Percentiles rank a stretch among this genome's conserved stretches.
Evolutionary conservation across 2,329 filamentous ascomycete genomes (phyloP).

Genomic region (Coleophoma crateriformis): DNA sequence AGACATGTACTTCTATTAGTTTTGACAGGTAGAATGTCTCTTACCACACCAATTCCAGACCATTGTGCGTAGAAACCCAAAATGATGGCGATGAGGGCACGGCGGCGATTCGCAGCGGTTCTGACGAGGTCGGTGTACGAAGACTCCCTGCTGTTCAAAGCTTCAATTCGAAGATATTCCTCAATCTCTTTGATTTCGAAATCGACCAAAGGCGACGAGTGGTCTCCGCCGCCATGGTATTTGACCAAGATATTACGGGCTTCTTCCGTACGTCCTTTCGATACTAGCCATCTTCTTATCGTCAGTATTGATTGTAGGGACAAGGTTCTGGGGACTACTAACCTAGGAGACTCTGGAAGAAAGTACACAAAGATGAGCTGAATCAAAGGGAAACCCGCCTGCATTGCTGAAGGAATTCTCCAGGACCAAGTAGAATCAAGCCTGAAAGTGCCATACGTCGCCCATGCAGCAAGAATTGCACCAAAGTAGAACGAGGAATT

Average conservation of each 20-base stretch:
- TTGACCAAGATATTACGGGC: conserved; percentile 44
- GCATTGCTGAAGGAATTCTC: conserved; percentile 12
- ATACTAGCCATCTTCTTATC: conserved; percentile 35
- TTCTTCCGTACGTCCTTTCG: conserved; percentile 44
- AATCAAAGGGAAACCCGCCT: conserved; percentile 46
- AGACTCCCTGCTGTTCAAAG: conserved; percentile 5
- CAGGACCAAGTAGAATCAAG: conserved; percentile 31
- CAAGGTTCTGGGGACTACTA: too few species aligned
- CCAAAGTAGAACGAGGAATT: conserved; percentile 21
- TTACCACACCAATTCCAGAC: conserved; percentile 20
- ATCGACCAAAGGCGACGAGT: conserved; percentile 22
- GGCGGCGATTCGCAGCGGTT: conserved; percentile 22
- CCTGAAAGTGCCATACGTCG: conserved; percentile 28
- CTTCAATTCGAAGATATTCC: conserved; percentile 14
- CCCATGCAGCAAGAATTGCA: conserved; percentile 32
- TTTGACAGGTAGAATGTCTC: too few species aligned
- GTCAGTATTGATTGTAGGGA: too few species aligned
- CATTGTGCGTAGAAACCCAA: conserved; percentile 26
- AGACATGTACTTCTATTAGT: too few species aligned
- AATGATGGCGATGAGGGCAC: conserved; percentile 24
- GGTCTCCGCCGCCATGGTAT: conserved; percentile 40
- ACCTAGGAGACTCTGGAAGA: conserved; percentile 45
- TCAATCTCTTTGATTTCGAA: conserved; percentile 21
- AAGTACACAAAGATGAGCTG: conserved; percentile 10
- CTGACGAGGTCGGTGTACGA: conserved; percentile 17